A percentile compares a stretch with the other conserved stretches of the same genome.
phyloP scores from a whole-genome alignment of 2,329 filamentous ascomycete genomes.

The Stagonosporopsis rhizophila region DNA sequence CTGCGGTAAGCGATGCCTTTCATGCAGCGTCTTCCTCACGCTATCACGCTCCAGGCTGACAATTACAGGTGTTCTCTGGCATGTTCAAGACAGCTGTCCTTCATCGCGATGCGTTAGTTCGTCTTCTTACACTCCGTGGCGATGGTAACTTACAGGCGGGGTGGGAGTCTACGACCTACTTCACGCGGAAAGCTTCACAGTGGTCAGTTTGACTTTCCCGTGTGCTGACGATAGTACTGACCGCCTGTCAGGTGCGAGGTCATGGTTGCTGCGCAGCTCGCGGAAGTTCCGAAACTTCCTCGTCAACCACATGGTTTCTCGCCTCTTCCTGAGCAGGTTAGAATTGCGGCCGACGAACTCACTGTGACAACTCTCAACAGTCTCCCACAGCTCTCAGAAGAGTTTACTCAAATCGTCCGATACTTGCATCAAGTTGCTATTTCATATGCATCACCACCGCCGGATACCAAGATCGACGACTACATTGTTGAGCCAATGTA shows the following conservation, averaged over 20 bases:
- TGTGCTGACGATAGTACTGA: neutral
- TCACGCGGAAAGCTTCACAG: constrained; percentile 25
- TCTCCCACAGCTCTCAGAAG: constrained; percentile 20
- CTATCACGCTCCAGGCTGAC: neutral
- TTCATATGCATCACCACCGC: constrained; percentile 6
- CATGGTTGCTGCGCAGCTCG: constrained; percentile 27
- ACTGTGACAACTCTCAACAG: constrained; percentile 19
- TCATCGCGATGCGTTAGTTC: constrained; percentile 31
- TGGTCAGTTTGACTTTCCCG: constrained; percentile 20
- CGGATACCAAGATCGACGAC: constrained; percentile 16
- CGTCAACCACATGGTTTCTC: constrained; percentile 8
- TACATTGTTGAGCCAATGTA: constrained; percentile 27
- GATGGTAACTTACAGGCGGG: constrained; percentile 26
- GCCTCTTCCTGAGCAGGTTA: constrained; percentile 15
- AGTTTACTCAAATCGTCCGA: constrained; percentile 19
- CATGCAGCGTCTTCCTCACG: no score
- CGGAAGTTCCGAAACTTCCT: constrained; percentile 23
- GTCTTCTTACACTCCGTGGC: constrained; percentile 24
- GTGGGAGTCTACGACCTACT: constrained; percentile 16
- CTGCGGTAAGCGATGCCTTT: constrained; percentile 22
- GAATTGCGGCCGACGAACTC: constrained; percentile 14
- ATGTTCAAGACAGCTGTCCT: constrained; percentile 27
- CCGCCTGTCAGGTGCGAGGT: constrained; percentile 28
- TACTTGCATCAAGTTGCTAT: constrained; percentile 25
- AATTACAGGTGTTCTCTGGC: constrained; percentile 17